Percentiles rank a stretch among this genome's conserved stretches.
These are phyloP conservation scores for Dryas integrifolia DNA, from an alignment of 331 rosid species.

Conservation along the genomic window DNA sequence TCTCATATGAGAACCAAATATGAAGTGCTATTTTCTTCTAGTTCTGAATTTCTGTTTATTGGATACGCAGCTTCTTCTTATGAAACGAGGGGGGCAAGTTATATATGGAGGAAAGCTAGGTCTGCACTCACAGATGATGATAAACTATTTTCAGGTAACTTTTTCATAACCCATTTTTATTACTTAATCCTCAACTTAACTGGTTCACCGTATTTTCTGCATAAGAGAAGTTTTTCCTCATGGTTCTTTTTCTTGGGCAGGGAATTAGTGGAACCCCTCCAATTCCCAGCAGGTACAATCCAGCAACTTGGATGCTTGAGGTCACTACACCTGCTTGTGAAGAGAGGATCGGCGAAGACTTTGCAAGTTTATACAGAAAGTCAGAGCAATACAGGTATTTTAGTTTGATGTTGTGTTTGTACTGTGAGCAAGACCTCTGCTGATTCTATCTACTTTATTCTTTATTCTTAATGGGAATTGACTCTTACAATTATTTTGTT, in stretches of 20 bases:
- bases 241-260: slow-evolving; percentile 40
- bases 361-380: slow-evolving; percentile 41
- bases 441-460: neutral
- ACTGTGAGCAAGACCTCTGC: neutral
- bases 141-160: slow-evolving; percentile 52
- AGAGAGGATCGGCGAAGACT: slow-evolving; percentile 53
- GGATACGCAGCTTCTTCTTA: slow-evolving; percentile 66
- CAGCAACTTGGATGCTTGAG: slow-evolving; percentile 98
- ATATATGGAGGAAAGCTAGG: slow-evolving; percentile 87
- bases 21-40: slow-evolving; percentile 14
- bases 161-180: neutral
- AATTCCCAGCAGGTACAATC: slow-evolving; percentile 65
- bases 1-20: neutral
- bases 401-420: neutral
- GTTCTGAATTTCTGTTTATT: slow-evolving; percentile 22
- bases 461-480: neutral
- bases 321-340: slow-evolving; percentile 73
- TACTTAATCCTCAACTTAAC: neutral
- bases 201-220: neutral
- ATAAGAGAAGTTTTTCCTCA: slow-evolving; percentile 5
- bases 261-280: slow-evolving; percentile 46
- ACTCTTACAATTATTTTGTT: slow-evolving; percentile 5
- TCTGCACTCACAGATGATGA: slow-evolving; percentile 60
- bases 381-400: slow-evolving; percentile 63
- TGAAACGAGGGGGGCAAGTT: slow-evolving; percentile 84